Evolutionary conservation across 2,329 filamentous ascomycete genomes (phyloP).

Genomic region (Akanthomyces muscarius): DNA sequence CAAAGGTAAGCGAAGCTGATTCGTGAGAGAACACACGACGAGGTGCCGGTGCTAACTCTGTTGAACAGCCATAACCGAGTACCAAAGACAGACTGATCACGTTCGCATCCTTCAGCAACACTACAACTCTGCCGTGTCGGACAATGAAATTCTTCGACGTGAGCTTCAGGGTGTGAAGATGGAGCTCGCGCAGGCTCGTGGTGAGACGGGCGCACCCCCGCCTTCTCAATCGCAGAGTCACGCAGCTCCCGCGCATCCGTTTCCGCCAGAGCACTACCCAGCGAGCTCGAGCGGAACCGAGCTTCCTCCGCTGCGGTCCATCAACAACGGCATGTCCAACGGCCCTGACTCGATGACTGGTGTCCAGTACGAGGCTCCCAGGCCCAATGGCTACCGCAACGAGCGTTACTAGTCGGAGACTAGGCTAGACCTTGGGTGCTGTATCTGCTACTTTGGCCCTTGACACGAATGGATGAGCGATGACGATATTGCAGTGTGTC

Average conservation of each 20-base stretch:
- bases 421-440: neutral
- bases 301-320: slow-evolving; percentile 53
- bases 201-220: slow-evolving; percentile 24
- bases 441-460: neutral
- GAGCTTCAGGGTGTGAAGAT: slow-evolving; percentile 45
- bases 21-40: neutral
- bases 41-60: slow-evolving; percentile 3
- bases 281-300: slow-evolving; percentile 40
- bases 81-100: slow-evolving; percentile 50
- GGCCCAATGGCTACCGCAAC: slow-evolving; percentile 44
- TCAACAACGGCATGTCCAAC: slow-evolving; percentile 41
- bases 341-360: slow-evolving; percentile 61
- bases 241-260: slow-evolving; percentile 26
- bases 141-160: slow-evolving; percentile 46
- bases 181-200: slow-evolving; percentile 46
- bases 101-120: slow-evolving; percentile 46
- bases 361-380: slow-evolving; percentile 54
- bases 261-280: slow-evolving; percentile 30
- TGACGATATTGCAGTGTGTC: neutral
- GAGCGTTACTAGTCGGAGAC: slow-evolving; percentile 31
- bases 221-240: slow-evolving; percentile 28
- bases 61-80: slow-evolving; percentile 55
- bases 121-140: slow-evolving; percentile 38
- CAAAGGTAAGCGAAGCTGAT: slow-evolving; percentile 57
- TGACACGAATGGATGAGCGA: slow-evolving; percentile 1